phyloP scores from a whole-genome alignment of 345 rosid species.

The Euphorbia lathyris region DNA sequence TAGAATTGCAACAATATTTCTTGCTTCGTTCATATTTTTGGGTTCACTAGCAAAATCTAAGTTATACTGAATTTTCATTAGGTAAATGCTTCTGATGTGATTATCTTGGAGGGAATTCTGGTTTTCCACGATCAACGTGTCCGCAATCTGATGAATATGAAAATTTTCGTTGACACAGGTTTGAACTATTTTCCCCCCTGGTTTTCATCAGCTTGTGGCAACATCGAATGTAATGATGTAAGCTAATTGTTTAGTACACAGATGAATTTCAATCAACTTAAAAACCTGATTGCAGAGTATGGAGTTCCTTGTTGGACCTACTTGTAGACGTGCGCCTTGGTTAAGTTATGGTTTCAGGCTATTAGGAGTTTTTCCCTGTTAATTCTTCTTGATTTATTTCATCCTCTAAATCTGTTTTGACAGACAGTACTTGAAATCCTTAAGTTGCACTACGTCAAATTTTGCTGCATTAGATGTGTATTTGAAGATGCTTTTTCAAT shows the following conservation, averaged over 20 bases:
- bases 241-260: not conserved
- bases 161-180: conserved; percentile 99
- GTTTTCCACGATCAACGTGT: conserved; percentile 91
- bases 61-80: conserved; percentile 19
- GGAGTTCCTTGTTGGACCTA: not conserved
- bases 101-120: conserved; percentile 94
- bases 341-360: not conserved
- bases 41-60: not conserved
- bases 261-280: not conserved
- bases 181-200: conserved; percentile 14
- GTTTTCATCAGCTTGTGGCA: not conserved
- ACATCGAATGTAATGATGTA: not conserved
- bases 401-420: not conserved
- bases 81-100: conserved; percentile 99
- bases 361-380: not conserved
- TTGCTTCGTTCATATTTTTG: not conserved
- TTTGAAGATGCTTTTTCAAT: not conserved
- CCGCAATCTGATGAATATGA: conserved; percentile 92
- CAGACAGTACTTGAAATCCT: not conserved
- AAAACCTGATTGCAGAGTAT: not conserved
- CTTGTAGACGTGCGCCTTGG: not conserved
- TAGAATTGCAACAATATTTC: too few relatives aligned
- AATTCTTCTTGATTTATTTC: not conserved
- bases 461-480: not conserved
- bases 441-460: not conserved